Evolutionary conservation across 306 rosid genomes (phyloP).

Genomic region (Trifolium subterraneum): DNA sequence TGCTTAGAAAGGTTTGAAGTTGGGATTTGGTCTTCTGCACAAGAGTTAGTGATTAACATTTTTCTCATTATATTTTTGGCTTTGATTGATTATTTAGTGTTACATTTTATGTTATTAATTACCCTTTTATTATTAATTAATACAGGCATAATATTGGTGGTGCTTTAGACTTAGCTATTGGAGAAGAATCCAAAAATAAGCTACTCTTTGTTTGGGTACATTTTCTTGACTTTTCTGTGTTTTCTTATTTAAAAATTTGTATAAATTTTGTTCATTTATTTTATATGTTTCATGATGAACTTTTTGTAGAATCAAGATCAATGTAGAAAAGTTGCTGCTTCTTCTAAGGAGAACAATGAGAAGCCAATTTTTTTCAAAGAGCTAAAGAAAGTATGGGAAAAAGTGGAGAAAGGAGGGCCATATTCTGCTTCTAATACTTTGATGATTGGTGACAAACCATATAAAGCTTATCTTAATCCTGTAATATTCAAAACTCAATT

Average conservation of each 20-base stretch:
- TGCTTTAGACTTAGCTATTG: constrained; percentile 15
- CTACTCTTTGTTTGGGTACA: constrained; percentile 45
- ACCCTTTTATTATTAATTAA: not conserved
- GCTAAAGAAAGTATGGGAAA: not conserved
- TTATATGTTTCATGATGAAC: not conserved
- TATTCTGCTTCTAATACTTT: constrained; percentile 36
- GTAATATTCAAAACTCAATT: not conserved
- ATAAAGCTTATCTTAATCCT: constrained; percentile 39
- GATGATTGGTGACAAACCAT: constrained; percentile 37
- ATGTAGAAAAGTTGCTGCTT: not conserved
- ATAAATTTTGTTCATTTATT: not conserved
- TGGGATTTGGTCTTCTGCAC: constrained; percentile 49
- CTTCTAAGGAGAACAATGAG: not conserved
- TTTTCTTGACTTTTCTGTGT: not conserved
- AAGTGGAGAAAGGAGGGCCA: not conserved
- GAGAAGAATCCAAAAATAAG: not conserved
- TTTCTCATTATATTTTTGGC: not conserved
- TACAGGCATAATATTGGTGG: constrained; percentile 34
- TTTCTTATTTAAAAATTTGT: not conserved
- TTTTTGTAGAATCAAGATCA: constrained; percentile 1
- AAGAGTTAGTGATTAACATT: constrained; percentile 3
- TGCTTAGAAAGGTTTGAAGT: constrained; percentile 54
- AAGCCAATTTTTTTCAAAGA: constrained; percentile 40
- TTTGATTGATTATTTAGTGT: not conserved
- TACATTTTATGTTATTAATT: not conserved